phyloP scores from a whole-genome alignment of 257 asterid genomes.

The Salvia splendens region DNA sequence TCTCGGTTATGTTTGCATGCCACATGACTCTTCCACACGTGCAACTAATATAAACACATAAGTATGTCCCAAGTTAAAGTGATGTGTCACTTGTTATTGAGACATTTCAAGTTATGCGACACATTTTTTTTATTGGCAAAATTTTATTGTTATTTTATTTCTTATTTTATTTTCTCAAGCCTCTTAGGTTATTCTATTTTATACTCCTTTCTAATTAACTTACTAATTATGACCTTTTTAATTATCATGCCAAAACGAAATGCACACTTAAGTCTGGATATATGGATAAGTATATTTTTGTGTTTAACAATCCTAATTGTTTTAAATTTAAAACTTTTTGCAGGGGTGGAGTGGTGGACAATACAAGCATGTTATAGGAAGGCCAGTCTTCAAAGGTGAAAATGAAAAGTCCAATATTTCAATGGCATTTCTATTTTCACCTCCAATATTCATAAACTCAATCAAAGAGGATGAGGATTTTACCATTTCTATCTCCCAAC shows the following conservation, averaged over 20 bases:
- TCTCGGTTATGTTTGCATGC: slow-evolving; percentile 7
- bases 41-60: slow-evolving; percentile 28
- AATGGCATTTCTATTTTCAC: slow-evolving; percentile 63
- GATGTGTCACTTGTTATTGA: too few species aligned
- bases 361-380: slow-evolving; percentile 75
- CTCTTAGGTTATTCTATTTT: too few species aligned
- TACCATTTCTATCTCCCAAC: slow-evolving; percentile 59
- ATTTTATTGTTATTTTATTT: too few species aligned
- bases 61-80: too few species aligned
- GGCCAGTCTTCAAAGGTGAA: slow-evolving; percentile 57
- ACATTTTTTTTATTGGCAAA: too few species aligned
- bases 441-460: slow-evolving; percentile 31
- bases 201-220: too few species aligned
- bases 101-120: too few species aligned
- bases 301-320: background rate
- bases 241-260: too few species aligned
- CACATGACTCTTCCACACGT: slow-evolving; percentile 32
- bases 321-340: background rate
- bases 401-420: slow-evolving; percentile 49
- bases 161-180: too few species aligned
- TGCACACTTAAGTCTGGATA: too few species aligned
- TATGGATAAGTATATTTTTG: too few species aligned
- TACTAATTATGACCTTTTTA: too few species aligned
- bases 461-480: slow-evolving; percentile 24
- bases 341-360: slow-evolving; percentile 65